phyloP scores from a whole-genome alignment of 2,329 filamentous ascomycete genomes.

The Gliomastix tumulicola region DNA sequence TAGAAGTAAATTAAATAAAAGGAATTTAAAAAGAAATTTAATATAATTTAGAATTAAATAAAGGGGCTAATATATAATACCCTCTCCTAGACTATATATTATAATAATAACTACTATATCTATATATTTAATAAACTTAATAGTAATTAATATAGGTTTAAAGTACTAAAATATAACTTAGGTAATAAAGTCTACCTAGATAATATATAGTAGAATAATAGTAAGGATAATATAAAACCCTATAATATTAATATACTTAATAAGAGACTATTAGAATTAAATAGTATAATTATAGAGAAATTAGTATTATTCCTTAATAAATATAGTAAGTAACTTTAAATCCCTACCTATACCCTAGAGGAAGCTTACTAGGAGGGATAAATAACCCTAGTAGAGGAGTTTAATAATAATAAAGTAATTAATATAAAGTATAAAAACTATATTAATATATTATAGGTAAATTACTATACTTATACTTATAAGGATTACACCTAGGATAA shows the following conservation, averaged over 20 bases:
- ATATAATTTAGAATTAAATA: background rate
- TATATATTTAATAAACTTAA: too few relatives aligned
- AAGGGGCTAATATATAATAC: background rate
- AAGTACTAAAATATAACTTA: too few relatives aligned
- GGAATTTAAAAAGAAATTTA: background rate
- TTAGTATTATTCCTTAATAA: too few relatives aligned
- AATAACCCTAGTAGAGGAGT: background rate
- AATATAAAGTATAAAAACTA: background rate
- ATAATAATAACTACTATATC: background rate
- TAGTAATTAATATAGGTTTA: too few relatives aligned
- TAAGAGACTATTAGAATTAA: too few relatives aligned
- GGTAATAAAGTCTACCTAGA: too few relatives aligned
- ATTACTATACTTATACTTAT: background rate
- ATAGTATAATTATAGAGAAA: too few relatives aligned
- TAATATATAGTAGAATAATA: too few relatives aligned
- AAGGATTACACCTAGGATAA: background rate
- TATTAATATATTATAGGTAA: background rate
- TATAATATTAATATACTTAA: too few relatives aligned
- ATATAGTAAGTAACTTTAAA: background rate
- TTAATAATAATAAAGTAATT: background rate
- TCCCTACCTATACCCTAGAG: background rate
- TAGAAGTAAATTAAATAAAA: background rate
- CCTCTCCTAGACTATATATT: background rate
- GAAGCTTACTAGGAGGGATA: background rate
- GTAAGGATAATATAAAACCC: too few relatives aligned